Evolutionary conservation across 176 grass and related monocot genomes (phyloP), one percentile per base, ranked within the genome.

Genomic region (Carex cristatella): DNA sequence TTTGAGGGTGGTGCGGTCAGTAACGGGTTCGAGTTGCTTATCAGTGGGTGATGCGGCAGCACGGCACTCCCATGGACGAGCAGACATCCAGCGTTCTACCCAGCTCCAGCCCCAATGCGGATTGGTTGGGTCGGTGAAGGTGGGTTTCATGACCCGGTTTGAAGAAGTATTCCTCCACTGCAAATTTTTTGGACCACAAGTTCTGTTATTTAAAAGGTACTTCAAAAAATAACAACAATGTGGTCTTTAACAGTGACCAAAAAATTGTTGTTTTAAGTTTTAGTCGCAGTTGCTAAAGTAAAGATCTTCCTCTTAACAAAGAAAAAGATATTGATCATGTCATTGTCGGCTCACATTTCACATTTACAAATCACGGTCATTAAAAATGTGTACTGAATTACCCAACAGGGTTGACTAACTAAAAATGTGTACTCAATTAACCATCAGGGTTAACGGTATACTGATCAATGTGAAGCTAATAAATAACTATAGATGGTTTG

Each of bases 81-180:
- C 88, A 7, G 88, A 55, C 88, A 99, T 92, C 97, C 93, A 99
- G 62, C 97, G 93, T 66, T 94, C 97, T 87, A 96, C 86, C 97
- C 97, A 96, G 81, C 97, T 99, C 97, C 97, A 99, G 14, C 87
- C 97, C 97, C 97, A 99, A 40, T 96, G 91, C 56, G 89, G 90
- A 86, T 96, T 94, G n/a, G 88, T 92, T 58, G 86, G 88, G 54
- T 99, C 93, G 0, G 90, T 99, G 78, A 94, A 90, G 16, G 80
- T 87, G 12, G 90, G 88, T 14, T 84, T 92, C 58, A 87, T n/a
- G 69, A 84, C 72, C 88, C 82, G 89, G 42, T 69, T 85, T 69
- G 97, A 94, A 72, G 61, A 68, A 53, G 33, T 65, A 31, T 80
- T 94, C 84, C 61, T 94, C 93, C 97, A 90, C 97, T 99, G 93